A percentile compares a stretch with the other conserved stretches of the same genome.
Evolutionary conservation across 768 basidiomycete species (phyloP).

Genomic region (Cyclocybe aegerita): DNA sequence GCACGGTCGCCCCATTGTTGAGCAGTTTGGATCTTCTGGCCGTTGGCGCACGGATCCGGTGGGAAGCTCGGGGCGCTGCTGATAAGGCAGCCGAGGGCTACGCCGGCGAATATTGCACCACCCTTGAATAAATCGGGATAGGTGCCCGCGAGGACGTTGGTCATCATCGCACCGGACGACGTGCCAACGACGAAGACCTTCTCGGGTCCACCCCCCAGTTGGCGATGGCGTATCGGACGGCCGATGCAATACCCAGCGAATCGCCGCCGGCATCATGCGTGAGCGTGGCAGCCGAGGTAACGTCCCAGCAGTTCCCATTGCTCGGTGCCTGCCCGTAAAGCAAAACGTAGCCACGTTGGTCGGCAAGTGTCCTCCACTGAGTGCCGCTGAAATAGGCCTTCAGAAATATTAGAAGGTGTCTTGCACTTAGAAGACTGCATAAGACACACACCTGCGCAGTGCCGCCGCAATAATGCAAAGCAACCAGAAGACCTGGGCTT

Average conservation of each 20-base stretch:
- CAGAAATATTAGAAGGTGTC: too few relatives aligned
- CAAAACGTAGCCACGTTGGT: too few relatives aligned
- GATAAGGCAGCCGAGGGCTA: slow-evolving; percentile 51
- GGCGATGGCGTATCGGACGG: slow-evolving; percentile 46
- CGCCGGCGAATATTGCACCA: slow-evolving; percentile 49
- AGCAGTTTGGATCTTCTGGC: slow-evolving; percentile 41
- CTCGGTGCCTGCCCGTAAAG: slow-evolving; percentile 27
- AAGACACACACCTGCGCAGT: too few relatives aligned
- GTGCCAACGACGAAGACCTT: slow-evolving; percentile 53
- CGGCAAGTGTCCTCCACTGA: too few relatives aligned
- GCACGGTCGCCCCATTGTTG: slow-evolving; percentile 49
- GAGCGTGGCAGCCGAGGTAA: slow-evolving; percentile 45
- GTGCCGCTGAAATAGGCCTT: too few relatives aligned
- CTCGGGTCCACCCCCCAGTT: slow-evolving; percentile 44
- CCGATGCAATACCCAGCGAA: slow-evolving; percentile 47
- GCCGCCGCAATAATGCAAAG: too few relatives aligned
- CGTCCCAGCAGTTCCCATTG: slow-evolving; percentile 51
- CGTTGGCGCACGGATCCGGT: slow-evolving; percentile 45
- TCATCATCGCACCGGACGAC: slow-evolving; percentile 61
- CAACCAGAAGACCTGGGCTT: too few relatives aligned
- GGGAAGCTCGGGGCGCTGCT: slow-evolving; percentile 38
- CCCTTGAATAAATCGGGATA: slow-evolving; percentile 56
- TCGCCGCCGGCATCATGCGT: slow-evolving; percentile 57
- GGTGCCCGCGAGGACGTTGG: slow-evolving; percentile 50
- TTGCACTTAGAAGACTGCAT: too few relatives aligned